A percentile compares a stretch with the other conserved stretches of the same genome.
phyloP scores from a whole-genome alignment of 345 rosid genomes.

The Melaleuca alternifolia region DNA sequence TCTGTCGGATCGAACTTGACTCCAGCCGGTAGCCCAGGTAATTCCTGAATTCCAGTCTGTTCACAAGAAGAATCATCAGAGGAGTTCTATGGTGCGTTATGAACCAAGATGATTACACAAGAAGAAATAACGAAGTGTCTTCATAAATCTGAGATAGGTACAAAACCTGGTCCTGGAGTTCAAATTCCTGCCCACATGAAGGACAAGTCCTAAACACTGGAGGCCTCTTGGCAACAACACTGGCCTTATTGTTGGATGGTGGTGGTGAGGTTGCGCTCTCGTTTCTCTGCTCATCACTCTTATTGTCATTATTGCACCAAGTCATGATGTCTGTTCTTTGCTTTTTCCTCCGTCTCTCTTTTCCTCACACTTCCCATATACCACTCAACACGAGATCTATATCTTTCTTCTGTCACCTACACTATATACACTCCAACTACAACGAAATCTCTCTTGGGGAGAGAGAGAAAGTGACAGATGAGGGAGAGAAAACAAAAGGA shows the following conservation, averaged over 20 bases:
- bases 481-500: background rate
- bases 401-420: background rate
- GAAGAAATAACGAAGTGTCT: background rate
- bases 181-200: slow-evolving; percentile 87
- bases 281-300: slow-evolving; percentile 25
- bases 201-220: slow-evolving; percentile 48
- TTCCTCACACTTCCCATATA: background rate
- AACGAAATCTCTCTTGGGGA: background rate
- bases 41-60: slow-evolving; percentile 70
- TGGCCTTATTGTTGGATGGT: slow-evolving; percentile 8
- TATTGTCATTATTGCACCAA: slow-evolving; percentile 80
- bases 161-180: slow-evolving; percentile 67
- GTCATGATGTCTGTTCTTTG: slow-evolving; percentile 36
- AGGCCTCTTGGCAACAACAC: slow-evolving; percentile 17
- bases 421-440: background rate
- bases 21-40: slow-evolving; percentile 95
- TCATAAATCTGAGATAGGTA: background rate
- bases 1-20: slow-evolving; percentile 98
- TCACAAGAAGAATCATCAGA: background rate
- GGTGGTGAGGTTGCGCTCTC: slow-evolving; percentile 19
- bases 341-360: background rate
- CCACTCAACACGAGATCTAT: background rate
- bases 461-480: background rate
- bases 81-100: too few species aligned
- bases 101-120: background rate